phyloP scores from a whole-genome alignment of 2,329 filamentous ascomycete genomes.

The Botryosphaeria dothidea region DNA sequence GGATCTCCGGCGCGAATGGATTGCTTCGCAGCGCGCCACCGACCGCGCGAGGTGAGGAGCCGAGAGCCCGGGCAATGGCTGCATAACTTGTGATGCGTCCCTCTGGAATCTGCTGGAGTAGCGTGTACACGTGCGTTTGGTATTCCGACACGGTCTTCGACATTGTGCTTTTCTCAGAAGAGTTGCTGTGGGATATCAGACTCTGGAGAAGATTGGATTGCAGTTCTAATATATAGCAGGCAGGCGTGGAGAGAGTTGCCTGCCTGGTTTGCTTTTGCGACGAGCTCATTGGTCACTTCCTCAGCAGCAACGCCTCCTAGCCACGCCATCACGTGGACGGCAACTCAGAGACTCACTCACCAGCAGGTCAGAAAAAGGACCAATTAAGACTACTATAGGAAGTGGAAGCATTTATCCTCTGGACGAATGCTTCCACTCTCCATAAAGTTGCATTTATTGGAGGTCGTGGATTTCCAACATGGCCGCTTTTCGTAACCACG shows the following conservation, averaged over 20 bases:
- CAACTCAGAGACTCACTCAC: too few species aligned
- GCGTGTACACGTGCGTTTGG: slow-evolving; percentile 60
- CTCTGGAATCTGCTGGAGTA: slow-evolving; percentile 74
- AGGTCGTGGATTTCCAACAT: too few species aligned
- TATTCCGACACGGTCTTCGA: slow-evolving; percentile 33
- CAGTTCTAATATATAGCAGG: neutral
- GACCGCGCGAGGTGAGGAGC: slow-evolving; percentile 73
- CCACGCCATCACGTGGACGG: neutral
- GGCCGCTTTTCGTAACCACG: too few species aligned
- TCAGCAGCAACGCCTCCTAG: neutral
- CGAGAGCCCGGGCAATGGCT: slow-evolving; percentile 65
- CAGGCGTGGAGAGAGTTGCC: neutral
- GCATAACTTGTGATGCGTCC: slow-evolving; percentile 79
- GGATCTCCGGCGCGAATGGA: slow-evolving; percentile 79
- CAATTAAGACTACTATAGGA: too few species aligned
- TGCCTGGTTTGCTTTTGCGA: too few species aligned
- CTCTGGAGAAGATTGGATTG: neutral
- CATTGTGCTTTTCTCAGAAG: slow-evolving; percentile 9
- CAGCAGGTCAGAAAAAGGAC: too few species aligned
- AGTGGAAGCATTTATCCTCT: too few species aligned
- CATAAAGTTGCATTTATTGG: too few species aligned
- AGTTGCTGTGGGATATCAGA: neutral
- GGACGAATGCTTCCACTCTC: too few species aligned
- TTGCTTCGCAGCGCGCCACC: slow-evolving; percentile 76
- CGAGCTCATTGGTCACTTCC: neutral